Conservation (phyloP, 208 protist genomes). For the Acanthamoeba culbertsoni region DNA sequence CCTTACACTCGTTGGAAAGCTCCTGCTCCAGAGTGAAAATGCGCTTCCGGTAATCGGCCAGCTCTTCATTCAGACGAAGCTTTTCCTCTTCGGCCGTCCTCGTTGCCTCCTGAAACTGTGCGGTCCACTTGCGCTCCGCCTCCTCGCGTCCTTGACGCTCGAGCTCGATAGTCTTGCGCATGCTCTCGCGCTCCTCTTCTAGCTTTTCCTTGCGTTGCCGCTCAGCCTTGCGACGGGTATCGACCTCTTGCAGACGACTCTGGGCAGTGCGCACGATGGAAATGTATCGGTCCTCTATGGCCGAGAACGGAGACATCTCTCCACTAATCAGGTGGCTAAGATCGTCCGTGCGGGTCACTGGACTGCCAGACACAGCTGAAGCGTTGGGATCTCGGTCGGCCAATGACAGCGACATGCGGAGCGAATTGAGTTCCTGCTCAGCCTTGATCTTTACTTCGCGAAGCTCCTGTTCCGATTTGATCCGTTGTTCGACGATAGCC, state of each 20-base stretch:
- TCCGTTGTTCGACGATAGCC: not conserved
- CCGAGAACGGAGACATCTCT: not conserved
- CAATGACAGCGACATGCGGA: not conserved
- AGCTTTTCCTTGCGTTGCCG: not conserved
- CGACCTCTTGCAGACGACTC: not conserved
- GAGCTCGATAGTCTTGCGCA: not conserved
- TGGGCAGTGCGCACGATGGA: not conserved
- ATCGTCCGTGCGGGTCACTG: not conserved
- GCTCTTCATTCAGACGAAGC: not conserved
- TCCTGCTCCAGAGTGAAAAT: slow-evolving; percentile 7
- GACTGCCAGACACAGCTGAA: not conserved
- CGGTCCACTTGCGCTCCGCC: not conserved
- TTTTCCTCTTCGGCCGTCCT: not conserved
- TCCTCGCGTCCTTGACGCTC: slow-evolving; percentile 8
- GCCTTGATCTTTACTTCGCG: not conserved
- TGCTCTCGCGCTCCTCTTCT: not conserved
- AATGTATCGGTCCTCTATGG: not conserved
- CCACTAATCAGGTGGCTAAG: not conserved
- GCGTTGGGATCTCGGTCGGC: not conserved
- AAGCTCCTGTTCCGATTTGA: not conserved
- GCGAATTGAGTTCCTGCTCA: not conserved
- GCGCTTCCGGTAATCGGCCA: not conserved
- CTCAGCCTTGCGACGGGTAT: not conserved
- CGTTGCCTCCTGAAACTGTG: not conserved
- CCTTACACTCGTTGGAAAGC: not conserved